A percentile compares a stretch with the other conserved stretches of the same genome.
These are phyloP conservation scores for Trichothecium sympodiale DNA, from an alignment of 2,329 filamentous ascomycete genomes.

Conservation along the genomic window DNA sequence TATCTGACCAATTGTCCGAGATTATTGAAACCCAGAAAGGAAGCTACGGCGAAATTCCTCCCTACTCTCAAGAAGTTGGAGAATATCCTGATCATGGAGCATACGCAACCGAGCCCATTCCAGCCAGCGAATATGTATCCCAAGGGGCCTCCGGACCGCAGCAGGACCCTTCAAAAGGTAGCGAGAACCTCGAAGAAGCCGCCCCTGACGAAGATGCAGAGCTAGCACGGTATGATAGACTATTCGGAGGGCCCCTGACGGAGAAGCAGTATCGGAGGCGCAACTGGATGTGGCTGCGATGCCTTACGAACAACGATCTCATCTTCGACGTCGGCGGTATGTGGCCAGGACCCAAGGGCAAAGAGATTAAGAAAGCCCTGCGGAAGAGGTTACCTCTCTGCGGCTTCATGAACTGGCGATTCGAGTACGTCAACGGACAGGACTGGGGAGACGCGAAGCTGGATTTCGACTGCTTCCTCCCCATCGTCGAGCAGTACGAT, in stretches of 20 bases:
- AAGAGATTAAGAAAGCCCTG: not conserved
- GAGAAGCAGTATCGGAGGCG: not conserved
- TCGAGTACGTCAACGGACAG: constrained; percentile 8
- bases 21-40: too few species aligned
- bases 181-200: too few species aligned
- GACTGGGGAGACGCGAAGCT: constrained; percentile 2
- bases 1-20: too few species aligned
- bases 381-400: constrained; percentile 1
- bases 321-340: constrained; percentile 1
- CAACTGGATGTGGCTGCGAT: constrained; percentile 3
- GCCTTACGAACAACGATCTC: not conserved
- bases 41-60: too few species aligned
- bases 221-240: not conserved
- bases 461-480: not conserved
- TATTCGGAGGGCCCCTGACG: not conserved
- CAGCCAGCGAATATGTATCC: too few species aligned
- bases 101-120: too few species aligned
- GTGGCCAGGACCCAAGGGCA: constrained; percentile 1
- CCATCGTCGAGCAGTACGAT: not conserved
- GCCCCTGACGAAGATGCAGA: not conserved
- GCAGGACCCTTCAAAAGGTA: too few species aligned
- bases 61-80: too few species aligned
- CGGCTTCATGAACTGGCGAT: constrained; percentile 4
- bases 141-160: too few species aligned
- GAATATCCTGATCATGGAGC: too few species aligned